Conservation (phyloP, 2,329 filamentous ascomycete genomes). For the Macrophomina pseudophaseolina region DNA sequence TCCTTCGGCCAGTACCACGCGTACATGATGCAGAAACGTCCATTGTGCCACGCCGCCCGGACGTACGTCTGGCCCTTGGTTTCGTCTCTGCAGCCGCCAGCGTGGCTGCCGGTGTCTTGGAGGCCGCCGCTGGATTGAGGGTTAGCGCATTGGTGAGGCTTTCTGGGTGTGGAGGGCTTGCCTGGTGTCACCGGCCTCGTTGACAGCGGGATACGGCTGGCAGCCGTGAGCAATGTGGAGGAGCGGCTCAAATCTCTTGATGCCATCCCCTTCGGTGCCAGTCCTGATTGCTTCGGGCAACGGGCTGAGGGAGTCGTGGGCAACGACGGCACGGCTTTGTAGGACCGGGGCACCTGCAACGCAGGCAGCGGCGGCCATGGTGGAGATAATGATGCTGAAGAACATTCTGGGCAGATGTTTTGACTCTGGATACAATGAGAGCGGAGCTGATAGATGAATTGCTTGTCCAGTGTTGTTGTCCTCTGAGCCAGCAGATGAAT, state of each 20-base stretch:
- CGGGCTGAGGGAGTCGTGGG: constrained; percentile 18
- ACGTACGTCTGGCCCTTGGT: constrained; percentile 49
- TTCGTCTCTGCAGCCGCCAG: constrained; percentile 40
- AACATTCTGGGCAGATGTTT: background rate
- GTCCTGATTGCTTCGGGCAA: constrained; percentile 57
- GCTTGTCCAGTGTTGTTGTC: too few relatives aligned
- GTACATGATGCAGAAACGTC: constrained; percentile 49
- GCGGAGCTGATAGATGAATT: background rate
- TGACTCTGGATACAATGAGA: background rate
- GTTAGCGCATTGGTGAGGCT: background rate
- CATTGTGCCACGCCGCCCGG: constrained; percentile 37
- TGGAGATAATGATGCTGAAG: background rate
- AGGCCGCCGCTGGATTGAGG: constrained; percentile 41
- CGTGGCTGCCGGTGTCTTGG: constrained; percentile 36
- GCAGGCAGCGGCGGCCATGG: background rate
- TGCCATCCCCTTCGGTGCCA: constrained; percentile 28
- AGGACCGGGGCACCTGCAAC: background rate
- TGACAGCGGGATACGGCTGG: constrained; percentile 33
- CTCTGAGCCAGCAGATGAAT: too few relatives aligned
- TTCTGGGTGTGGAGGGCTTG: background rate
- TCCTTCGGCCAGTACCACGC: constrained; percentile 57
- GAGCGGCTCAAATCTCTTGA: constrained; percentile 31
- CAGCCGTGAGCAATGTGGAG: constrained; percentile 36
- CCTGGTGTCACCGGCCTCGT: constrained; percentile 29
- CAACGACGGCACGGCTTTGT: background rate